Evolutionary conservation across 176 grass and related monocot genomes (phyloP).

Genomic region (Dactylis glomerata): DNA sequence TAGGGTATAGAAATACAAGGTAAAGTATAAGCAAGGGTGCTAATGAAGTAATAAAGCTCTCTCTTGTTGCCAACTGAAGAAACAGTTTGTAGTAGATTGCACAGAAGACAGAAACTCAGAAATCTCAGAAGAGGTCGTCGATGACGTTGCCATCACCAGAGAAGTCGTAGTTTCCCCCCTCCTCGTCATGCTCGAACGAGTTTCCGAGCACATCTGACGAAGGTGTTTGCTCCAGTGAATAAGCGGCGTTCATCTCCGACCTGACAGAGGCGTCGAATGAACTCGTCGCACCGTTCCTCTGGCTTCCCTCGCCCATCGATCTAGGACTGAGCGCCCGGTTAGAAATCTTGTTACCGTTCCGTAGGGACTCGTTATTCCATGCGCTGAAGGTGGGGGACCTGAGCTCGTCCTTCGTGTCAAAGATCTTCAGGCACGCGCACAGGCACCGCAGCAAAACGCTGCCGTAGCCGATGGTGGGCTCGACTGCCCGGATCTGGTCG

Average conservation of each 20-base stretch:
- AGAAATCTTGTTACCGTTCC: background rate
- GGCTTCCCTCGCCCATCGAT: constrained; percentile 6
- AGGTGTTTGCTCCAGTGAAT: background rate
- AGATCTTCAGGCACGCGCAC: constrained; percentile 38
- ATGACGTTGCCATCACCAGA: too few species aligned
- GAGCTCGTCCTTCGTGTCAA: constrained; percentile 35
- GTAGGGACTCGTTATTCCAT: background rate
- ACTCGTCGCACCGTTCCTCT: background rate
- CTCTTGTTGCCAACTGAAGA: too few species aligned
- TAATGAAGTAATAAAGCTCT: too few species aligned
- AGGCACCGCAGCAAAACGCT: constrained; percentile 32
- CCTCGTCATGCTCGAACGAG: constrained; percentile 21
- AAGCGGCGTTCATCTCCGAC: constrained; percentile 18
- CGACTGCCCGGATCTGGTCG: constrained; percentile 16
- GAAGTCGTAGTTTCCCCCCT: background rate
- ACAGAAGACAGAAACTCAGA: too few species aligned
- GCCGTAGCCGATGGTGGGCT: background rate
- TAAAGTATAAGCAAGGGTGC: too few species aligned
- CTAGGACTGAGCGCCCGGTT: background rate
- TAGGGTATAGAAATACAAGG: too few species aligned
- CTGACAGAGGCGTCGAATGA: constrained; percentile 7
- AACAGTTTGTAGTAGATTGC: too few species aligned
- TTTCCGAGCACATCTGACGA: background rate
- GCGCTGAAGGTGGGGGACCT: constrained; percentile 47
- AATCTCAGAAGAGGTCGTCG: too few species aligned